Evolutionary conservation across 2,329 filamentous ascomycete genomes (phyloP), one percentile per base, ranked within the genome.

Genomic region (Aureobasidium sp.): DNA sequence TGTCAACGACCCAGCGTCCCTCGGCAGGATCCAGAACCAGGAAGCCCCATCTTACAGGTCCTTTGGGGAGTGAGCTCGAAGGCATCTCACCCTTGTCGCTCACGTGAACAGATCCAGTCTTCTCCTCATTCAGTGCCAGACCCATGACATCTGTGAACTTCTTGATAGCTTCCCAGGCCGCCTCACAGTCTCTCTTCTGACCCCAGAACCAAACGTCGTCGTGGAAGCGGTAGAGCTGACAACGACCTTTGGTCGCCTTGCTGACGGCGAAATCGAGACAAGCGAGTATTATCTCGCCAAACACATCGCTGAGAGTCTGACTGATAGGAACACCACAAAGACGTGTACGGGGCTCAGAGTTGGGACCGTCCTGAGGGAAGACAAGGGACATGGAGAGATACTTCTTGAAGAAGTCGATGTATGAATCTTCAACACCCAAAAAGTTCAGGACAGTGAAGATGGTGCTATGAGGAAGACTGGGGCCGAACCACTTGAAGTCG

Each of bases 201-300:
- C 81, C 79, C 84, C 85, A 88, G 69, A 87, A 84, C 85, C 85
- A 88, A 57, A 87, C 77, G 65, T 88, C 84, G 65, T 87, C 86
- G 57, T 87, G 80, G 41, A 87, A 75, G 13, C 86, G 82, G 69
- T 85, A 85, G 12, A 88, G 71, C n/a, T 78, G 75, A 23, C 36
- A 44, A 1, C 75, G 73, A 0, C 84, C 84, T 6, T 74, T 64
- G 0, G 85, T 84, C 1, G 75, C 72, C 63, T 82, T 79, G 62
- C 87, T 88, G 61, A 88, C 79, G 0, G 84, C 78, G 67, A 84
- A 85, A 68, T 88, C 86, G 66, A 88, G 80, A 63, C 82, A 85
- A 67, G 88, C 88, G 0, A 89, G 73, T 0, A 86, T 74, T 0
- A 77, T 73, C 68, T 89, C 87, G 0, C 84, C 82, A 60, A 87